Base-by-base conservation (phyloP, 192 early-diverging fungal species). In the Chytriomyces sp. region DNA sequence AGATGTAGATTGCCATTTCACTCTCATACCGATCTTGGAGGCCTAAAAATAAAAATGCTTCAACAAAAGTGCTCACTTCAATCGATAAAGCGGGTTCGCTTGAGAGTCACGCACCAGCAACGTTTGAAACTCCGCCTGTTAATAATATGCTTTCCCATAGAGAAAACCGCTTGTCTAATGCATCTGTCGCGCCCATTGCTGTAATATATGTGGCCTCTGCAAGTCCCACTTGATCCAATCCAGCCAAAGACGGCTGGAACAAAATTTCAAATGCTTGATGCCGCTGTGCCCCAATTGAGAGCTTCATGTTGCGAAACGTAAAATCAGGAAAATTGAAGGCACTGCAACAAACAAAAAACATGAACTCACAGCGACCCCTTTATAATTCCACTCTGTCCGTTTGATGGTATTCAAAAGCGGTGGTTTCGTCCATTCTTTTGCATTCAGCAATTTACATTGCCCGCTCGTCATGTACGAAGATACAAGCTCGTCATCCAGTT, bases 91-190 rank as follows among this genome's bases (percentile, higher is more conserved):
- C 5, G 16, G 16, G 53, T 57, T 20, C n/a, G 26, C 8, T 49
- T 61, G 20, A 60, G 16, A 75, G 35, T 44, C 11, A 77, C 69
- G 4, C 43, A 81, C 84, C 87, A 60, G 78, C 78, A n/a, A 86
- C 61, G 7, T 26, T 43, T n/a, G 64, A 75, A 5, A 47, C 75
- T 4, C 97, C 97, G 48, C 97, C 97, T 0, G 93, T 93, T 2
- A 99, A 46, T 10, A 95, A 84, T 46, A 98, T 87, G 72, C 86
- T 85, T 70, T 98, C 96, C 93, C 93, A 97, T 61, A 97, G 82
- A 50, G 82, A 75, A n/a, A 87, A 83, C 35, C 96, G 89, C 65
- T 90, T 92, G 60, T 94, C 94, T 1, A 89, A 75, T 7, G 76
- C 92, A 90, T 84, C 95, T 87, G 48, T 74, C 6, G 83, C 63